Percentiles rank a stretch among this genome's conserved stretches.
phyloP scores from a whole-genome alignment of 345 rosid genomes.

The Mallotus nudiflorus region DNA sequence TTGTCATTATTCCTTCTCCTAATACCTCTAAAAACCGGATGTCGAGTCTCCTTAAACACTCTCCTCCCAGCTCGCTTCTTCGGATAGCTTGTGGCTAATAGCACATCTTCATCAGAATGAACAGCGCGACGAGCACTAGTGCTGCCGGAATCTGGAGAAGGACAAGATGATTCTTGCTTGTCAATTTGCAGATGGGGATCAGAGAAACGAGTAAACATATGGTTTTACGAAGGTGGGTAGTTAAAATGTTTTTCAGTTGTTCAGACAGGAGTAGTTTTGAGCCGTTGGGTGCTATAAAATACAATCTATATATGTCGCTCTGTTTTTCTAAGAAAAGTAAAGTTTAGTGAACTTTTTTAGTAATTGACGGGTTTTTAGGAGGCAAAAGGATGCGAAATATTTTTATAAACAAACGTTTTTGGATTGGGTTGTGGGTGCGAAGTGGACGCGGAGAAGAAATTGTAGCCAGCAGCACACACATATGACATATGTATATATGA shows the following conservation, averaged over 20 bases:
- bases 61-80: constrained; percentile 40
- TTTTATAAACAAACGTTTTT: not conserved
- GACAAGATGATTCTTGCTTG: not conserved
- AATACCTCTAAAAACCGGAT: constrained; percentile 67
- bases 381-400: no score
- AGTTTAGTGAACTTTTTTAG: no score
- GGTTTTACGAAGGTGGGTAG: not conserved
- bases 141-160: not conserved
- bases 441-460: not conserved
- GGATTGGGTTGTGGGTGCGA: constrained; percentile 1
- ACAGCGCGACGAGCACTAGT: not conserved
- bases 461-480: not conserved
- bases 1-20: constrained; percentile 53
- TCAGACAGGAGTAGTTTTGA: no score
- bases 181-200: not conserved
- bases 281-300: no score
- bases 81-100: constrained; percentile 21
- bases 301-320: no score
- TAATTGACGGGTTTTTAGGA: no score
- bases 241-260: not conserved
- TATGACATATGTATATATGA: no score
- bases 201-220: not conserved
- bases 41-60: constrained; percentile 71
- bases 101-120: constrained; percentile 21
- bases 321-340: no score